Evolutionary conservation across 2,329 filamentous ascomycete genomes (phyloP).

Genomic region (Aspergillus neotritici): DNA sequence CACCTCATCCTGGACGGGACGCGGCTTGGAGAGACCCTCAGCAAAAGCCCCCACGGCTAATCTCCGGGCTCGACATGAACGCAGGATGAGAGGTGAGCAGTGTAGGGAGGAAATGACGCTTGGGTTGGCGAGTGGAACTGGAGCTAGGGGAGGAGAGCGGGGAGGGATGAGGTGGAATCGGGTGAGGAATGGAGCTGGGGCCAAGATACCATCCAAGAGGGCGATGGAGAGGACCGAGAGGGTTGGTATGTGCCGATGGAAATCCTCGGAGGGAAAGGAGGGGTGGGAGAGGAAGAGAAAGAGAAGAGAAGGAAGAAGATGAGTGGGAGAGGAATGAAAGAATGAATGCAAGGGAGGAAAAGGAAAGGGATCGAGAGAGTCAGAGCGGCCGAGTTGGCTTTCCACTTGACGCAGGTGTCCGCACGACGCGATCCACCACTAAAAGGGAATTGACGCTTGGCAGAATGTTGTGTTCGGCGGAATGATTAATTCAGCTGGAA

Average conservation of each 20-base stretch:
- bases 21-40: conserved; percentile 22
- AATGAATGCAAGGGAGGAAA: conserved; percentile 16
- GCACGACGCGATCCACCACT: conserved; percentile 19
- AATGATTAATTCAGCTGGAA: background rate
- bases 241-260: conserved; percentile 9
- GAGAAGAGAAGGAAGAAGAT: conserved; percentile 1
- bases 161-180: conserved; percentile 2
- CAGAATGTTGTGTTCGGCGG: conserved; percentile 17
- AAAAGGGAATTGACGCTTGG: conserved; percentile 17
- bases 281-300: background rate
- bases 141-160: conserved; percentile 5
- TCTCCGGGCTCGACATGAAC: conserved; percentile 23
- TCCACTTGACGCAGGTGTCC: conserved; percentile 23
- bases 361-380: conserved; percentile 21
- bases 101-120: conserved; percentile 10
- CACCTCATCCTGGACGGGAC: conserved; percentile 39
- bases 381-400: conserved; percentile 19
- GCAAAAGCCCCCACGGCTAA: conserved; percentile 23
- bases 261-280: conserved; percentile 1
- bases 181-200: conserved; percentile 6
- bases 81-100: conserved; percentile 15
- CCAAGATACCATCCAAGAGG: conserved; percentile 15
- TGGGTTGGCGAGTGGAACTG: conserved; percentile 4
- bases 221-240: conserved; percentile 12
- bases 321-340: background rate